These are phyloP conservation scores for Vigna angularis DNA, from an alignment of 306 rosid species.

Conservation along the genomic window DNA sequence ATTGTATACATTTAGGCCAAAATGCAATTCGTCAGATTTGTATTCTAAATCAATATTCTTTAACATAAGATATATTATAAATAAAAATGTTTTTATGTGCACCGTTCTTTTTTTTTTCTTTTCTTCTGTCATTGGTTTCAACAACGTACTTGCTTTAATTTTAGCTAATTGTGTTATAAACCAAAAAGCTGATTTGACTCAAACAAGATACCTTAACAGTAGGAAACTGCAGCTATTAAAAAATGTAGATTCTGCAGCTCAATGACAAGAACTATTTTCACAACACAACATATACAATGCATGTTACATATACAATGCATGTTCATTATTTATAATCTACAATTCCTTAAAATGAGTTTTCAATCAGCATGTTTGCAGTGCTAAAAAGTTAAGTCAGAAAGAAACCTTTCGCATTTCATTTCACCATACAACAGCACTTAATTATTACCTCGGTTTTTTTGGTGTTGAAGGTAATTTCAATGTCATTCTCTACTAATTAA, in stretches of 20 bases:
- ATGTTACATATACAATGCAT: no score
- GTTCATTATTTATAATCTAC: no score
- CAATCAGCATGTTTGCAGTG: background rate
- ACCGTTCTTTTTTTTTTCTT: conserved; percentile 39
- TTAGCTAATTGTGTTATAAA: background rate
- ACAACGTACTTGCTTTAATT: conserved; percentile 42
- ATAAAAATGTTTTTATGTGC: conserved; percentile 13
- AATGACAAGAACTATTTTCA: background rate
- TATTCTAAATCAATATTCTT: no score
- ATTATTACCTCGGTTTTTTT: background rate
- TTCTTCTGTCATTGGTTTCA: conserved; percentile 24
- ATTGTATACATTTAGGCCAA: no score
- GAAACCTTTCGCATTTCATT: conserved; percentile 6
- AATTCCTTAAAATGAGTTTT: no score
- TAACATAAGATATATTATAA: no score
- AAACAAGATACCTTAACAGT: background rate
- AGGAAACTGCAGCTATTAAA: background rate
- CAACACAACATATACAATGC: background rate
- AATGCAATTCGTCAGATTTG: no score
- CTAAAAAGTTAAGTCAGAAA: conserved; percentile 21
- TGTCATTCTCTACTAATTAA: conserved; percentile 39
- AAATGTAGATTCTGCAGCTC: conserved; percentile 13
- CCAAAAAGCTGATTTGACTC: conserved; percentile 25
- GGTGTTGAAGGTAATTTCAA: conserved; percentile 45
- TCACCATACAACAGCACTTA: background rate